phyloP scores from a whole-genome alignment of 768 basidiomycete species.

The Porpolomopsis calyptriformis region DNA sequence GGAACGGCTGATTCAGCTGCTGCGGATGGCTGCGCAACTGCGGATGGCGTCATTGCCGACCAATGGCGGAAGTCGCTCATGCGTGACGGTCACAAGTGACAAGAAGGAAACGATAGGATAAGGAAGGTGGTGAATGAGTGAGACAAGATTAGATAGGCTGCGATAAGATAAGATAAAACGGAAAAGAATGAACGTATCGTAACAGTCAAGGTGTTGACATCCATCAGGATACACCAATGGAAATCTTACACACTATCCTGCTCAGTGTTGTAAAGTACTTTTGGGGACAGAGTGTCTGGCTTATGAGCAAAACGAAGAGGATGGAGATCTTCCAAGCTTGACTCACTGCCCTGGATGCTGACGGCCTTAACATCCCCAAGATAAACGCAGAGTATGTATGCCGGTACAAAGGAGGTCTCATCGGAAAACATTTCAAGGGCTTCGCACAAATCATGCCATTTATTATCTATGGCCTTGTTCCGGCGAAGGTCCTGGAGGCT shows the following conservation, averaged over 20 bases:
- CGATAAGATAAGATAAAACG: no score
- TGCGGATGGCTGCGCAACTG: no score
- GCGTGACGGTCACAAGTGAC: no score
- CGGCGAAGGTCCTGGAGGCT: slow-evolving; percentile 14
- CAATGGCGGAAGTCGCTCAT: no score
- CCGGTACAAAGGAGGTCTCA: slow-evolving; percentile 27
- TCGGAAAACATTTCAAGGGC: slow-evolving; percentile 24
- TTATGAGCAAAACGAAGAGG: slow-evolving; percentile 19
- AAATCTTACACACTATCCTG: slow-evolving; percentile 28
- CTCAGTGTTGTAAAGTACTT: slow-evolving; percentile 35
- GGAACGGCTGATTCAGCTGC: no score
- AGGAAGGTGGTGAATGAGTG: no score
- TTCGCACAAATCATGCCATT: slow-evolving; percentile 28
- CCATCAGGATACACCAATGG: slow-evolving; percentile 25
- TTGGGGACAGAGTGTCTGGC: slow-evolving; percentile 28
- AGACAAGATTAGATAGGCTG: no score
- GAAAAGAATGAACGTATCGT: no score
- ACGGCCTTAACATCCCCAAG: slow-evolving; percentile 22
- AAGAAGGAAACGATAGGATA: no score
- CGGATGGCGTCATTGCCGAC: no score
- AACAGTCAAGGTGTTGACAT: slow-evolving; percentile 27
- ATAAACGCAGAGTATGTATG: slow-evolving; percentile 25
- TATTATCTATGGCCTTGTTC: slow-evolving; percentile 27
- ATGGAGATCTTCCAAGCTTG: slow-evolving; percentile 15
- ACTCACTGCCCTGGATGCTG: slow-evolving; percentile 21